phyloP scores from a whole-genome alignment of 768 basidiomycete species.

The Collybia sordida region DNA sequence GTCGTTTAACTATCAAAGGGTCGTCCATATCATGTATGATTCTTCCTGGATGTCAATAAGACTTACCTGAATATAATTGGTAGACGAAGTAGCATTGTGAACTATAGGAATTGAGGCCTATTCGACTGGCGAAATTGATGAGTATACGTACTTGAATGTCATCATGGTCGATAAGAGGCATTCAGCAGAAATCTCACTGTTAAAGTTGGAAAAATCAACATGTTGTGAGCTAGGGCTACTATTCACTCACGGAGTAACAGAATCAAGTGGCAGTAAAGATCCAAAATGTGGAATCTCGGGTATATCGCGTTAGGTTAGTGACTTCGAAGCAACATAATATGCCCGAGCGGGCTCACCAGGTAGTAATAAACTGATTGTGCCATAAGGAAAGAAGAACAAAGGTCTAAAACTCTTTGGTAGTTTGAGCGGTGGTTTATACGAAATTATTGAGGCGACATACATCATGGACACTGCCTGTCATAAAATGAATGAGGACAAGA shows the following conservation, averaged over 20 bases:
- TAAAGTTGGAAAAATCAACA: neutral
- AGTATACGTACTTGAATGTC: constrained; percentile 36
- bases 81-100: constrained; percentile 45
- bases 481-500: neutral
- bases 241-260: constrained; percentile 36
- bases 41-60: neutral
- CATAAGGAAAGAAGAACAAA: constrained; percentile 37
- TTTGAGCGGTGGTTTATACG: neutral
- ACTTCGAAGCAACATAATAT: neutral
- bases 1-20: constrained; percentile 30
- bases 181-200: constrained; percentile 39
- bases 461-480: constrained; percentile 25
- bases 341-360: constrained; percentile 24
- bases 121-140: neutral
- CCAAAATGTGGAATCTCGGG: constrained; percentile 44
- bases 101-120: constrained; percentile 16
- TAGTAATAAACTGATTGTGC: constrained; percentile 47
- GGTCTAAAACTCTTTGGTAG: constrained; percentile 29
- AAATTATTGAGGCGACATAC: constrained; percentile 12
- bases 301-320: constrained; percentile 5
- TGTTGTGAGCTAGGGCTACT: neutral
- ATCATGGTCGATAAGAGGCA: constrained; percentile 42
- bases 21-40: too few relatives aligned
- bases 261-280: constrained; percentile 32
- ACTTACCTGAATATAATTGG: constrained; percentile 36